Conservation (phyloP, 371 early-diverging fungal genomes). For the Zancudomyces culisetae region DNA sequence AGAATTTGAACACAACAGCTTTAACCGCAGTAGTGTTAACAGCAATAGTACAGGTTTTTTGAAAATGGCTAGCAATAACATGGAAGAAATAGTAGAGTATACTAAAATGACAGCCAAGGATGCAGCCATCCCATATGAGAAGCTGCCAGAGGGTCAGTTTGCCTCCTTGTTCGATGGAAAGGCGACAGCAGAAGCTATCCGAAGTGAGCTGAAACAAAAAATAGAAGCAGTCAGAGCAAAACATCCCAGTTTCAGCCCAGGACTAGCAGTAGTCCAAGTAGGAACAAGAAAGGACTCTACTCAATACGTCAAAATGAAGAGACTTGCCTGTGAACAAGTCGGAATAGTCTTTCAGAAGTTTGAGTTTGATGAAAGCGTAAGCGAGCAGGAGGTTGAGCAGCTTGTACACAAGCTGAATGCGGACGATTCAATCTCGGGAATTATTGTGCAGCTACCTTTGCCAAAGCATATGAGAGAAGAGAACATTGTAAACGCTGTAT, state of each 20-base stretch:
- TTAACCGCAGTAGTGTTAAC: neutral
- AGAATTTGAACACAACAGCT: no score
- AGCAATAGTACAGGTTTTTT: neutral
- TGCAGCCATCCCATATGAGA: neutral
- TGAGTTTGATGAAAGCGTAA: neutral
- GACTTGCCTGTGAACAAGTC: constrained; percentile 59
- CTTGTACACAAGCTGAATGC: constrained; percentile 36
- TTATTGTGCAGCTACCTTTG: constrained; percentile 90
- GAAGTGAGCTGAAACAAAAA: constrained; percentile 33
- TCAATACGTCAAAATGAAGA: constrained; percentile 79
- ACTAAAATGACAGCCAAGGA: neutral
- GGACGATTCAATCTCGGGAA: constrained; percentile 62
- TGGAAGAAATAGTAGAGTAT: neutral
- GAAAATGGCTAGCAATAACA: neutral
- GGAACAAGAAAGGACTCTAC: constrained; percentile 81
- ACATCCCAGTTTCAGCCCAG: constrained; percentile 50
- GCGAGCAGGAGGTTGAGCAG: constrained; percentile 1
- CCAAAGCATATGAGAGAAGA: constrained; percentile 59
- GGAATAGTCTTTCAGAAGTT: neutral
- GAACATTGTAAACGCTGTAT: constrained; percentile 61
- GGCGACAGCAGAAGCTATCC: constrained; percentile 42
- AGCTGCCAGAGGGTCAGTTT: neutral
- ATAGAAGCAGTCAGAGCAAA: constrained; percentile 34
- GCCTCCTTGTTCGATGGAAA: constrained; percentile 50
- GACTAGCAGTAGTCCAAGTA: constrained; percentile 73